Evolutionary conservation across 2,329 filamentous ascomycete species (phyloP).

Genomic region (Fusarium mexicanum): DNA sequence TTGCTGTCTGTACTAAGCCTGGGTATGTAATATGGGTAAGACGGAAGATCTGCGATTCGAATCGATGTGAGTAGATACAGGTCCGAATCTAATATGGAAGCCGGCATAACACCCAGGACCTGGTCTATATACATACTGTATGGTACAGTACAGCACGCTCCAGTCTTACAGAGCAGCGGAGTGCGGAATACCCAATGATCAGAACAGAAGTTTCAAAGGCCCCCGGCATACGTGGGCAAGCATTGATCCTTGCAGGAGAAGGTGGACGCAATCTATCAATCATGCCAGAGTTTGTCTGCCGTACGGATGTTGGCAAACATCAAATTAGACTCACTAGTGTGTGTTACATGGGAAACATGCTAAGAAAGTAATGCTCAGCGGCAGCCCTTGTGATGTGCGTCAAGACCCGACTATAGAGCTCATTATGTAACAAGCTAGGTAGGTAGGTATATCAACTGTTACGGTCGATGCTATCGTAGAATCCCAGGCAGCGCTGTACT

Average conservation of each 20-base stretch:
- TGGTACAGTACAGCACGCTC: neutral
- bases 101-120: slow-evolving; percentile 26
- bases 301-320: neutral
- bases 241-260: slow-evolving; percentile 14
- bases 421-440: neutral
- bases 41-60: slow-evolving; percentile 29
- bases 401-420: neutral
- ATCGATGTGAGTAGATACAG: slow-evolving; percentile 12
- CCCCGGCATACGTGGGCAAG: slow-evolving; percentile 10
- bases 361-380: neutral
- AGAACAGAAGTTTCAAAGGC: slow-evolving; percentile 14
- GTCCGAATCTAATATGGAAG: neutral
- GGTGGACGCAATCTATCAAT: slow-evolving; percentile 3
- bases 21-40: slow-evolving; percentile 7
- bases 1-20: slow-evolving; percentile 10
- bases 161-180: slow-evolving; percentile 1
- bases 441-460: neutral
- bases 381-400: neutral
- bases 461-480: neutral
- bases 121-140: slow-evolving; percentile 26
- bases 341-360: neutral
- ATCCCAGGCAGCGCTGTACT: neutral
- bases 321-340: slow-evolving; percentile 12
- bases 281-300: slow-evolving; percentile 6
- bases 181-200: slow-evolving; percentile 1